These are phyloP conservation scores for Dujonia santamariae DNA, from an alignment of 1,139 yeast genomes.

Conservation along the genomic window DNA sequence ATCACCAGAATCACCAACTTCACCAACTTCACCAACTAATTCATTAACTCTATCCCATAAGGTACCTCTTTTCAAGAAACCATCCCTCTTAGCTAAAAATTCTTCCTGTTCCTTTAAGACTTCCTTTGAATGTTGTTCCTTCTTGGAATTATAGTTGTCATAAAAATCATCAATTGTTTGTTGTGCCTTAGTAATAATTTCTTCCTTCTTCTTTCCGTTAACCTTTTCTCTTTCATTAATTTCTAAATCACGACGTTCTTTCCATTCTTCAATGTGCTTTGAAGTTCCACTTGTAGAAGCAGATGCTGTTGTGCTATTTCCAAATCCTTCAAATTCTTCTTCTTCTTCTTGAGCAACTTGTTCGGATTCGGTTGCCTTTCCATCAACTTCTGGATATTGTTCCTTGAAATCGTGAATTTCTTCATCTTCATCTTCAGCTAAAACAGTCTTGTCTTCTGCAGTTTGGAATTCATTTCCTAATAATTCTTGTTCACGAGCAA, in stretches of 20 bases:
- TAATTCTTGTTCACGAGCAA: constrained; percentile 80
- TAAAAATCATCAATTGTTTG: constrained; percentile 90
- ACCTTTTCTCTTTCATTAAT: constrained; percentile 78
- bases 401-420: constrained; percentile 65
- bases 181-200: constrained; percentile 74
- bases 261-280: constrained; percentile 73
- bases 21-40: constrained; percentile 43
- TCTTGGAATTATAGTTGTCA: constrained; percentile 86
- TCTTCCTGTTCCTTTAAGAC: constrained; percentile 68
- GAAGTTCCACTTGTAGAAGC: constrained; percentile 40
- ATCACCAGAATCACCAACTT: constrained; percentile 53
- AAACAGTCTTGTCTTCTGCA: constrained; percentile 57
- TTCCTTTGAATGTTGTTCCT: constrained; percentile 65
- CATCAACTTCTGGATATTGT: constrained; percentile 62
- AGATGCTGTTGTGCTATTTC: constrained; percentile 11
- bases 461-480: constrained; percentile 81
- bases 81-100: constrained; percentile 75
- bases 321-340: constrained; percentile 28
- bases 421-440: constrained; percentile 53
- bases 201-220: constrained; percentile 63
- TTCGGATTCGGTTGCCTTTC: constrained; percentile 14
- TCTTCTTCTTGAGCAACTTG: constrained; percentile 23
- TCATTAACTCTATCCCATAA: constrained; percentile 84
- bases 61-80: constrained; percentile 70
- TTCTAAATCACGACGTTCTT: constrained; percentile 76